phyloP scores from a whole-genome alignment of 345 rosid genomes.

The Punica granatum region DNA sequence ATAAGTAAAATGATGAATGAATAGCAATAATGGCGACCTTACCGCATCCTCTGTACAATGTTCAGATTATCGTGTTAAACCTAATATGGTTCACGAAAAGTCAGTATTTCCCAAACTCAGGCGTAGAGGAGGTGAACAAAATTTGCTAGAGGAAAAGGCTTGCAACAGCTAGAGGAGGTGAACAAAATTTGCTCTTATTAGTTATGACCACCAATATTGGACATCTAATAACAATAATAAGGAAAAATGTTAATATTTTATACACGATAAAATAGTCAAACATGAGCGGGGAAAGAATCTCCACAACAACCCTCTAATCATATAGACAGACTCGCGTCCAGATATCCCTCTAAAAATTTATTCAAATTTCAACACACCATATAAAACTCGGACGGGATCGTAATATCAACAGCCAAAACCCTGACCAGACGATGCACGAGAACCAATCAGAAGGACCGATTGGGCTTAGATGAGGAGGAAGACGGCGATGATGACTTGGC shows the following conservation, averaged over 20 bases:
- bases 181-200: no score
- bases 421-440: slow-evolving; percentile 10
- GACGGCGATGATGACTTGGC: slow-evolving; percentile 59
- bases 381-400: not conserved
- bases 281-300: not conserved
- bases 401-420: not conserved
- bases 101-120: no score
- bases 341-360: not conserved
- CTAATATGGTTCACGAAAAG: no score
- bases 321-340: not conserved
- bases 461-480: slow-evolving; percentile 36
- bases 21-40: no score
- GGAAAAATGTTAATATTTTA: not conserved
- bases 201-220: no score
- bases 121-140: no score
- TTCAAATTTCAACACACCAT: not conserved
- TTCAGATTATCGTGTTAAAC: no score
- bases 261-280: not conserved
- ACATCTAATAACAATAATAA: no score
- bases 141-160: no score
- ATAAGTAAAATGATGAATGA: no score
- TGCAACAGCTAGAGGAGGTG: no score
- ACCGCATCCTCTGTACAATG: no score
- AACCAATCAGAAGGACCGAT: slow-evolving; percentile 48
- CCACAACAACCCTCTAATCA: not conserved